These are phyloP conservation scores for Panicum virgatum DNA, from an alignment of 202 grass and related monocot genomes.

Conservation along the genomic window DNA sequence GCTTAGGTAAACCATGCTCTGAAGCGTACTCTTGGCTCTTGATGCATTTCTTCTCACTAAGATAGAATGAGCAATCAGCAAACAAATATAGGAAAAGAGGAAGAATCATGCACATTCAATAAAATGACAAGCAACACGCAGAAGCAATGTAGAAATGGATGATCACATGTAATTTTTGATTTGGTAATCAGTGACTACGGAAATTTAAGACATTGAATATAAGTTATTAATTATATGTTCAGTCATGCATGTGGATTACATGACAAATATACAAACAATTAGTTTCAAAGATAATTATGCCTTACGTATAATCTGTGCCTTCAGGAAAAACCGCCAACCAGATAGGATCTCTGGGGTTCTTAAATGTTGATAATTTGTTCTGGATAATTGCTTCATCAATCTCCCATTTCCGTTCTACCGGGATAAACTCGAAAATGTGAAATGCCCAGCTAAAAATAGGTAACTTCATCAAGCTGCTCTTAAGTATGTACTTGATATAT, in stretches of 20 bases:
- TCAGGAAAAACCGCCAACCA: constrained; percentile 93
- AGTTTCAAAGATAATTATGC: constrained; percentile 30
- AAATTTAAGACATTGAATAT: constrained; percentile 1
- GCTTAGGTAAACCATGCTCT: constrained; percentile 71
- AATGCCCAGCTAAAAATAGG: constrained; percentile 95
- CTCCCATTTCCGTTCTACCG: constrained; percentile 93
- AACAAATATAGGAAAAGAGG: constrained; percentile 18
- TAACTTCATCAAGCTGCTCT: constrained; percentile 97
- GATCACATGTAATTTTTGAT: not conserved
- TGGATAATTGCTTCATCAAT: constrained; percentile 79
- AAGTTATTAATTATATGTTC: constrained; percentile 9
- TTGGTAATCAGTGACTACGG: constrained; percentile 1
- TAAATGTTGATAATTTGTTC: constrained; percentile 68
- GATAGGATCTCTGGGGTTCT: constrained; percentile 64
- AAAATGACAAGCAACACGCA: constrained; percentile 15
- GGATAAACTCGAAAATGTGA: constrained; percentile 92
- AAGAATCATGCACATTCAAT: constrained; percentile 23
- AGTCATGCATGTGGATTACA: not conserved
- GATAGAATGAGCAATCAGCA: constrained; percentile 45
- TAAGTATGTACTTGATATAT: constrained; percentile 93
- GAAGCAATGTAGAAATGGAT: not conserved
- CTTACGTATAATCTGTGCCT: constrained; percentile 98
- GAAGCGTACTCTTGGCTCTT: constrained; percentile 74
- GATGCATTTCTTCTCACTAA: constrained; percentile 85
- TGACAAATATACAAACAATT: constrained; percentile 1